Percentiles rank a stretch among this genome's conserved stretches.
These are phyloP conservation scores for Lobosporangium transversale DNA, from an alignment of 192 early-diverging fungal species.

Conservation along the genomic window DNA sequence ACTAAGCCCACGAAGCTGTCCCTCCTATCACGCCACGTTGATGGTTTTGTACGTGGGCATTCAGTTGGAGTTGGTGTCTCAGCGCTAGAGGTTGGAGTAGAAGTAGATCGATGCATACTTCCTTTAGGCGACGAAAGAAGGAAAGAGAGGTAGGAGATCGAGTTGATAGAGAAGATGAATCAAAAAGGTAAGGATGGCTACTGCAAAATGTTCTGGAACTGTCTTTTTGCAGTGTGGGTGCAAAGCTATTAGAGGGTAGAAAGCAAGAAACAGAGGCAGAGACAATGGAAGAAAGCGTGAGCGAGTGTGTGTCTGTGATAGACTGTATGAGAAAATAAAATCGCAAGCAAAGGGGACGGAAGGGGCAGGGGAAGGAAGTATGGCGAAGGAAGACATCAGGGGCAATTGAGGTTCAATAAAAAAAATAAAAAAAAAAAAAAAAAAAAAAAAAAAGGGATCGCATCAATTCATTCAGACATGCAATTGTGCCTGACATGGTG, in stretches of 20 bases:
- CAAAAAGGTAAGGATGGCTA: too few relatives aligned
- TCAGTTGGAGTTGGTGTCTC: slow-evolving; percentile 12
- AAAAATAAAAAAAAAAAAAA: neutral
- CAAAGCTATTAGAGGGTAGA: too few relatives aligned
- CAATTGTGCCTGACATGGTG: too few relatives aligned
- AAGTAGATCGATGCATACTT: slow-evolving; percentile 40
- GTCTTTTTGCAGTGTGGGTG: too few relatives aligned
- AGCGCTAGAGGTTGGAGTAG: slow-evolving; percentile 12
- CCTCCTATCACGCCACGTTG: slow-evolving; percentile 45
- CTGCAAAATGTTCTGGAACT: too few relatives aligned
- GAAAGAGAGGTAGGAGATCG: neutral
- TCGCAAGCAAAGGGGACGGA: too few relatives aligned
- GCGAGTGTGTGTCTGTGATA: too few relatives aligned
- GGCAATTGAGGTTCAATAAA: neutral
- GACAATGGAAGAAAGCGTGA: too few relatives aligned
- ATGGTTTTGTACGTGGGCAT: slow-evolving; percentile 30
- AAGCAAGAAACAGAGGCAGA: neutral
- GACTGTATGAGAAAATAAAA: too few relatives aligned
- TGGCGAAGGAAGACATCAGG: neutral
- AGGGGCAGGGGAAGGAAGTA: neutral
- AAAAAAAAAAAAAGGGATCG: neutral
- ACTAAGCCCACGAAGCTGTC: slow-evolving; percentile 47
- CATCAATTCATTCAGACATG: too few relatives aligned
- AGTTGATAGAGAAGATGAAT: neutral
- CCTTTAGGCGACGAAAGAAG: neutral